Percentiles rank a stretch among this genome's conserved stretches.
Conservation (phyloP, 306 rosid species). For the Abrus pulchellus region DNA sequence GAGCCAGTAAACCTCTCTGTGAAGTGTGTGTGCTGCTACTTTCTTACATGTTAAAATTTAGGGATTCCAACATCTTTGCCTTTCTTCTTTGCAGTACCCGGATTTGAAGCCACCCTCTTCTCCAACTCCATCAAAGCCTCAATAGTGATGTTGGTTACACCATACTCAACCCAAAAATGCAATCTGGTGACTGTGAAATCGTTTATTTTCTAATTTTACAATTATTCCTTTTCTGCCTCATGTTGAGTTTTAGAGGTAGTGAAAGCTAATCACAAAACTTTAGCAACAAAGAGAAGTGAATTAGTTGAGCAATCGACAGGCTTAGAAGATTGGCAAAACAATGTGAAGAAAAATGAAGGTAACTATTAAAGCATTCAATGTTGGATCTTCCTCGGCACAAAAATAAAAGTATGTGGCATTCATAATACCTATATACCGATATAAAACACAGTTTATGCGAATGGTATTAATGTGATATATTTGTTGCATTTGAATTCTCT, state of each 20-base stretch:
- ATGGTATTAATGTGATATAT: neutral
- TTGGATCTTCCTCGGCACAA: neutral
- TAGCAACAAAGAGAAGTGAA: conserved; percentile 33
- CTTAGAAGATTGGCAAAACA: neutral
- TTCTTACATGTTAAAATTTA: conserved; percentile 11
- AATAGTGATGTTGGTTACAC: conserved; percentile 37
- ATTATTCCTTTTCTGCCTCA: conserved; percentile 22
- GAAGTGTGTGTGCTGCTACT: neutral
- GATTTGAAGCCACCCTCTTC: conserved; percentile 88
- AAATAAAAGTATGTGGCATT: neutral
- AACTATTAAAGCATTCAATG: neutral
- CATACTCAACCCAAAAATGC: conserved; percentile 25
- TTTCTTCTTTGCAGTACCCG: conserved; percentile 67
- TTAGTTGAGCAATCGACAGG: neutral
- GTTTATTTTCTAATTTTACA: conserved; percentile 14
- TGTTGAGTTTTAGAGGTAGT: conserved; percentile 35
- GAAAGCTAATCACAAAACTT: neutral
- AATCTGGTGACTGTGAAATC: conserved; percentile 22
- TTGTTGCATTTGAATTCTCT: neutral
- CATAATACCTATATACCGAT: neutral
- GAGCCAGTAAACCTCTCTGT: neutral
- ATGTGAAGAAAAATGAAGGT: neutral
- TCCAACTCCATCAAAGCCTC: conserved; percentile 80
- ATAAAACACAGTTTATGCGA: neutral
- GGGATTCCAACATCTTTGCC: neutral